phyloP scores from a whole-genome alignment of 768 basidiomycete species.

The Leccinum olivaceopallidum region DNA sequence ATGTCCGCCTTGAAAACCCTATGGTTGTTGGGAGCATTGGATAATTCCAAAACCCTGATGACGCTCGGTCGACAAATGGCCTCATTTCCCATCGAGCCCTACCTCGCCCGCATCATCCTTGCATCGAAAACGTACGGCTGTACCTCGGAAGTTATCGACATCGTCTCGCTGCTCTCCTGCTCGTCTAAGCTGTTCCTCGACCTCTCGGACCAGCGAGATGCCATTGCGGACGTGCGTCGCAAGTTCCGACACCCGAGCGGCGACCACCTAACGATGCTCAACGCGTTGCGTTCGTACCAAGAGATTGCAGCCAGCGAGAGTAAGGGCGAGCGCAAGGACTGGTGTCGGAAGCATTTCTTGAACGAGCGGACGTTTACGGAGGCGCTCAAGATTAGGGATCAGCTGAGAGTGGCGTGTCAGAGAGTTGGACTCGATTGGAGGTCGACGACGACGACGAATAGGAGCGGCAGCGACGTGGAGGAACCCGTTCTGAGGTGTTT shows the following conservation, averaged over 20 bases:
- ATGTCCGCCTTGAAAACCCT: conserved; percentile 67
- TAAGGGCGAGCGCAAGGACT: conserved; percentile 56
- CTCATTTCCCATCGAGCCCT: conserved; percentile 88
- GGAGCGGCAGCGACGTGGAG: conserved; percentile 59
- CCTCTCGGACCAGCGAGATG: conserved; percentile 70
- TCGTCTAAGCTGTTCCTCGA: conserved; percentile 85
- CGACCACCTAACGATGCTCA: conserved; percentile 90
- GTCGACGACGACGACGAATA: conserved; percentile 33
- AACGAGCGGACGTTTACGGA: conserved; percentile 81
- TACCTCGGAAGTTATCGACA: conserved; percentile 76
- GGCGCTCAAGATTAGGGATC: conserved; percentile 76
- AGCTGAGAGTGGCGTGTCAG: conserved; percentile 68
- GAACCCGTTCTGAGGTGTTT: conserved; percentile 65
- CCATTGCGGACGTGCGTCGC: conserved; percentile 62
- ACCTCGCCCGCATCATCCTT: conserved; percentile 71
- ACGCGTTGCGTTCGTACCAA: conserved; percentile 79
- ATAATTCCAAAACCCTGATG: conserved; percentile 65
- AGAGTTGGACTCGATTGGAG: conserved; percentile 61
- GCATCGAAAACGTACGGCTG: conserved; percentile 75
- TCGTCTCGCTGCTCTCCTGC: conserved; percentile 80
- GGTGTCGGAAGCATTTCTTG: conserved; percentile 84
- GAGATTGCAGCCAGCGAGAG: conserved; percentile 55
- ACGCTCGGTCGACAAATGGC: conserved; percentile 81
- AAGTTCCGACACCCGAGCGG: conserved; percentile 85
- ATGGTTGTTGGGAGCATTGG: conserved; percentile 78